Conservation (phyloP, 2,329 filamentous ascomycete genomes). For the Ophiostoma ulmi region DNA sequence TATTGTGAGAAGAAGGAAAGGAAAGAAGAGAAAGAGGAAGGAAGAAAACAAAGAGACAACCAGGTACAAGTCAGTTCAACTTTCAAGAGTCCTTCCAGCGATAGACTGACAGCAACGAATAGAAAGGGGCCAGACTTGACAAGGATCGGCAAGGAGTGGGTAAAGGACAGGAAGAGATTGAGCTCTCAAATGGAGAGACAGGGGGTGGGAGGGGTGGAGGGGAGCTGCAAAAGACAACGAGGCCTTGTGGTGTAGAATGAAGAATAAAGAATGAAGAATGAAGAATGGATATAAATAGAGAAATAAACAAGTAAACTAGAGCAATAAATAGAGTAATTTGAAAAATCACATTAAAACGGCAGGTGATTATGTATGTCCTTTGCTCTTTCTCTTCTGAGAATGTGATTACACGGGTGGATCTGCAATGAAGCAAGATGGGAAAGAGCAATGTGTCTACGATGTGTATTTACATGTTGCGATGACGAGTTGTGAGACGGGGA, state of each 20-base stretch:
- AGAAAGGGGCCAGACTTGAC: constrained; percentile 17
- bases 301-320: neutral
- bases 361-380: neutral
- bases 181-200: constrained; percentile 9
- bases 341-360: neutral
- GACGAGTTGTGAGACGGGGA: neutral
- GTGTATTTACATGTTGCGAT: neutral
- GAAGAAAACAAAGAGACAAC: constrained; percentile 4
- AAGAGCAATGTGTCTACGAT: neutral
- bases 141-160: constrained; percentile 7
- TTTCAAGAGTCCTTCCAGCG: neutral
- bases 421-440: neutral
- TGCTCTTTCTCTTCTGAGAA: neutral
- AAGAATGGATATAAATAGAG: constrained; percentile 4
- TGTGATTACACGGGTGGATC: neutral
- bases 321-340: too few species aligned
- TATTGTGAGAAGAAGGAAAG: constrained; percentile 8
- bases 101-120: constrained; percentile 14
- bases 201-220: constrained; percentile 9
- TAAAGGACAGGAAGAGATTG: constrained; percentile 15
- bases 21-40: neutral
- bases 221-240: neutral
- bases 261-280: neutral
- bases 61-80: neutral
- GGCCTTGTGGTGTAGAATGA: neutral